A percentile compares a stretch with the other conserved stretches of the same genome.
Evolutionary conservation across 257 asterid genomes (phyloP).

Genomic region (Phtheirospermum japonicum): DNA sequence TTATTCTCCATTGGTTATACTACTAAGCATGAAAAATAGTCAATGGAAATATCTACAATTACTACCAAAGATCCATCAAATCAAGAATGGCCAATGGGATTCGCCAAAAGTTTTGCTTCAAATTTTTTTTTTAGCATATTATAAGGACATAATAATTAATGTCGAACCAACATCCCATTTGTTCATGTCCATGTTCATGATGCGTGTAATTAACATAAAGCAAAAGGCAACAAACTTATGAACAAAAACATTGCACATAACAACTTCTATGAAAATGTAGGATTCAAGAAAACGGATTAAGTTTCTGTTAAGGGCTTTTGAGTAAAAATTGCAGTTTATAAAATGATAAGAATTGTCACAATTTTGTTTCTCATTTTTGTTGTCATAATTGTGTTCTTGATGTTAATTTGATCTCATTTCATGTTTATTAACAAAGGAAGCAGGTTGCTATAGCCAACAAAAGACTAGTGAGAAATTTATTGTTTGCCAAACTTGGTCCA

Average conservation of each 20-base stretch:
- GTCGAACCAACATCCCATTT: constrained; percentile 27
- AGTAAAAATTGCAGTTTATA: too few relatives aligned
- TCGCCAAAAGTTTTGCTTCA: constrained; percentile 25
- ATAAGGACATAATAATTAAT: background rate
- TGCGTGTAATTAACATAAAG: constrained; percentile 36
- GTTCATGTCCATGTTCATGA: constrained; percentile 20
- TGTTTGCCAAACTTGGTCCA: too few relatives aligned
- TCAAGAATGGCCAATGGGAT: constrained; percentile 1
- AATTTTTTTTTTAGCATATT: constrained; percentile 16
- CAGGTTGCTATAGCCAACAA: background rate
- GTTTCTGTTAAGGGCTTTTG: too few relatives aligned
- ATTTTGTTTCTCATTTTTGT: constrained; percentile 17
- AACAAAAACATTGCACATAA: constrained; percentile 20
- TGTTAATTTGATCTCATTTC: background rate
- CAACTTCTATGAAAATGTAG: constrained; percentile 16
- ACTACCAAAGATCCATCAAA: constrained; percentile 22
- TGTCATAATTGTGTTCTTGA: constrained; percentile 1
- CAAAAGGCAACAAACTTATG: constrained; percentile 29
- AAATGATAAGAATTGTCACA: too few relatives aligned
- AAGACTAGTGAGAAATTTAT: too few relatives aligned
- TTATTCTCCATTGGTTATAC: too few relatives aligned
- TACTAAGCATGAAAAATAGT: background rate
- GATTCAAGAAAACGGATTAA: constrained; percentile 18
- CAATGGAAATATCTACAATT: too few relatives aligned
- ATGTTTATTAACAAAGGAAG: background rate